Conservation (phyloP, 2,329 filamentous ascomycete species). For the Epichloe typhina region DNA sequence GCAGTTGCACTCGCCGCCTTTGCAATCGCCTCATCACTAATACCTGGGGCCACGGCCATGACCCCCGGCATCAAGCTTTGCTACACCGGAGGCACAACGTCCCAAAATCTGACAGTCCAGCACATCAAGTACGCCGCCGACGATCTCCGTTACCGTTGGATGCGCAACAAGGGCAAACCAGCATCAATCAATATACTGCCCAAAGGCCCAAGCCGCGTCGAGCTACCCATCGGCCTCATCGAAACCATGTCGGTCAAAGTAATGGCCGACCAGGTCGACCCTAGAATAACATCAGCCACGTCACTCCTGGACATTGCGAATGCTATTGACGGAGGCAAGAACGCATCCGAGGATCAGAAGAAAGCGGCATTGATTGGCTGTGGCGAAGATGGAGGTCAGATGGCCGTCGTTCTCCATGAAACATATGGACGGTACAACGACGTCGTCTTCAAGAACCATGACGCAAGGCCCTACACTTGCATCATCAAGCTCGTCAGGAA, state of each 20-base stretch:
- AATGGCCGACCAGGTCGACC: constrained; percentile 8
- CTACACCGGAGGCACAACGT: not conserved
- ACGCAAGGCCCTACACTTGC: not conserved
- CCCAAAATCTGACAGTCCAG: not conserved
- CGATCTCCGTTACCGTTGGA: constrained; percentile 1
- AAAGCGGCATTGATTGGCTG: constrained; percentile 15
- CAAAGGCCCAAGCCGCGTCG: constrained; percentile 9
- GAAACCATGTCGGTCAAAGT: not conserved
- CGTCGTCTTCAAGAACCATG: fast-evolving
- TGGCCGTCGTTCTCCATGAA: not conserved
- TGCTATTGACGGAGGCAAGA: constrained; percentile 12
- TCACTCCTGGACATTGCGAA: constrained; percentile 12
- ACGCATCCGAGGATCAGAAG: not conserved
- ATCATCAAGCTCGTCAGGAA: constrained; percentile 4
- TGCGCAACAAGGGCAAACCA: not conserved
- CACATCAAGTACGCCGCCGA: constrained; percentile 2
- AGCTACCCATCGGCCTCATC: constrained; percentile 7
- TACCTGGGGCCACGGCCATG: too few species aligned
- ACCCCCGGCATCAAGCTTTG: too few species aligned
- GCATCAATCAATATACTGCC: constrained; percentile 8
- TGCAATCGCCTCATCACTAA: too few species aligned
- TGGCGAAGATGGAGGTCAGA: constrained; percentile 10
- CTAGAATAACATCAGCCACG: constrained; percentile 8
- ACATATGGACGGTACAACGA: fast-evolving
- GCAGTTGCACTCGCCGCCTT: too few species aligned